Evolutionary conservation across 257 asterid genomes (phyloP), one percentile per base, ranked within the genome.

Genomic region (Nicotiana otophora): DNA sequence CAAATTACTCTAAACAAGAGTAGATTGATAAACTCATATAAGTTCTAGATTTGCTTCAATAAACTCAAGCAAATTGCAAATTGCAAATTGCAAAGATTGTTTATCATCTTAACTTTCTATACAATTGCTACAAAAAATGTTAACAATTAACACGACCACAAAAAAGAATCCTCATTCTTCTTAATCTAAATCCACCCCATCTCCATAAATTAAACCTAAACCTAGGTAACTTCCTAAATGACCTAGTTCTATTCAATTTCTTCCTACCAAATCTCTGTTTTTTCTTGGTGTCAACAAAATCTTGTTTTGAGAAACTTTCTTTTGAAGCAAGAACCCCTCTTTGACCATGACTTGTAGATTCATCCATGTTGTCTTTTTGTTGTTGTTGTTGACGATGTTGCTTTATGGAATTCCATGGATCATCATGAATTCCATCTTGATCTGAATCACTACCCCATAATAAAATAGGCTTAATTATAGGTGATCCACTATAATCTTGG

Each of bases 401-500:
- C 81, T 31, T 84, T 26, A 87, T 74, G 4, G 82, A 82, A 1
- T 77, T 82, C 94, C 96, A 90, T 15, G 96, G 96, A 89, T 92
- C 97, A 57, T 84, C 87, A 81, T 77, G 92, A 31, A 55, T 64
- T 42, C 28, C 86, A 76, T 87, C 86, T 58, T 86, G 87, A 78
- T 87, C 89, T 19, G 88, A 10, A 20, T 82, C 88, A 60, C 88
- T 85, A 39, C 87, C 89, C 92, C 90, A 87, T 55, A 89, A 82
- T 64, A 65, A 77, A 46, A 85, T 84, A 23, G 92, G 92, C 39
- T 81, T 89, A 14, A 94, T 79, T 3, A 88, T 61, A 0, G 95
- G 94, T 10, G 97, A 88, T 42, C 88, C 92, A 74, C 95, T 90
- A 70, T 92, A 92, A 23, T 92, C 93, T 57, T 81, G 87, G 78